Conservation (phyloP, 495 filamentous ascomycete genomes). For the Hypoxylon perforatum region DNA sequence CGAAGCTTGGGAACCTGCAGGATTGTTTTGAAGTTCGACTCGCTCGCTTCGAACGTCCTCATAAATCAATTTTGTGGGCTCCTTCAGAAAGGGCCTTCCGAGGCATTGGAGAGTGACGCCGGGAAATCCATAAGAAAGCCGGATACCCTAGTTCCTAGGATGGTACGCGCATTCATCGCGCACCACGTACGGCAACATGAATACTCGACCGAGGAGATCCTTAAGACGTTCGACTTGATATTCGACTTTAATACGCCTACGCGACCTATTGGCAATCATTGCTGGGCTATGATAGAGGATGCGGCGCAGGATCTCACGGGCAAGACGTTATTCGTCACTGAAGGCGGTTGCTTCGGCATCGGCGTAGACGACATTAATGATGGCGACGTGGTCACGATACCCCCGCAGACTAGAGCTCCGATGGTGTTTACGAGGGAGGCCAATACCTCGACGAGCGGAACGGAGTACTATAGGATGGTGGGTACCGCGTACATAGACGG, state of each 20-base stretch:
- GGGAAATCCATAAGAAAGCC: slow-evolving; percentile 5
- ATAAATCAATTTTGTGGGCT: slow-evolving; percentile 2
- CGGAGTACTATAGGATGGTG: slow-evolving; percentile 9
- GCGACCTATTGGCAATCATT: neutral
- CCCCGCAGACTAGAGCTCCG: neutral
- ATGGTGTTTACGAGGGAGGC: slow-evolving; percentile 4
- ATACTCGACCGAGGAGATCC: neutral
- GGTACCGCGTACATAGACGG: slow-evolving; percentile 11
- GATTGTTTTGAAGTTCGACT: neutral
- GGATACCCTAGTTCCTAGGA: slow-evolving; percentile 1
- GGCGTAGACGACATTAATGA: slow-evolving; percentile 5
- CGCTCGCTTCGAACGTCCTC: neutral
- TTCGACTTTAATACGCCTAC: neutral
- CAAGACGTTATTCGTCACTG: slow-evolving; percentile 7
- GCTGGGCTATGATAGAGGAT: slow-evolving; percentile 13
- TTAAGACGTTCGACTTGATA: slow-evolving; percentile 5
- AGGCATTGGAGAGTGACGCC: neutral
- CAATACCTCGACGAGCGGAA: neutral
- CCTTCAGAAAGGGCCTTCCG: neutral
- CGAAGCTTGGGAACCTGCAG: slow-evolving; percentile 1
- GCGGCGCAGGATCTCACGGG: slow-evolving; percentile 1
- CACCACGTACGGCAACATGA: slow-evolving; percentile 4
- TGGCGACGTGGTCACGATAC: slow-evolving; percentile 10
- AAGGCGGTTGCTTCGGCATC: slow-evolving; percentile 10
- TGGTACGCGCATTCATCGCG: neutral